These are phyloP conservation scores for Fusarium algeriense DNA, from an alignment of 2,329 filamentous ascomycete genomes.

Conservation along the genomic window DNA sequence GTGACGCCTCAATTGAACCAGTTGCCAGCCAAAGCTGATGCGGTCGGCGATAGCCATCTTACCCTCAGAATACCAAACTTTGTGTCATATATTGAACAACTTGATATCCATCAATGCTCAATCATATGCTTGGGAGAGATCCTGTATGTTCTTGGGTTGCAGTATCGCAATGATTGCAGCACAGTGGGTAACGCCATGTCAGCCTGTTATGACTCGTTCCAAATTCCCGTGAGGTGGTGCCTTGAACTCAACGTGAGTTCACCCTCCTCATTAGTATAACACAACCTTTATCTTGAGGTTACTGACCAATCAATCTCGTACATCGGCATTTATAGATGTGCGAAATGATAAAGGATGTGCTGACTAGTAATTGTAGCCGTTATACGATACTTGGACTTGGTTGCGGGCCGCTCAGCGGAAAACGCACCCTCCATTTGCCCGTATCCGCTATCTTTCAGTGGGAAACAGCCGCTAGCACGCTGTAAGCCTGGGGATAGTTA, in stretches of 20 bases:
- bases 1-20: too few species aligned
- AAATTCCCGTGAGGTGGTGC: not conserved
- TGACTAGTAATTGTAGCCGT: not conserved
- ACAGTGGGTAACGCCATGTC: not conserved
- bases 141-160: fast-evolving
- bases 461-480: not conserved
- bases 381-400: not conserved
- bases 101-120: too few species aligned
- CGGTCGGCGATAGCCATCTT: too few species aligned
- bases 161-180: not conserved
- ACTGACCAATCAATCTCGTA: not conserved
- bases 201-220: not conserved
- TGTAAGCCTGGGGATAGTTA: not conserved
- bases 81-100: too few species aligned
- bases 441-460: not conserved
- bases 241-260: not conserved
- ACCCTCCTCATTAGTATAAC: too few species aligned
- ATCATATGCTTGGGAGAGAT: too few species aligned
- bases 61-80: too few species aligned
- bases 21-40: not conserved
- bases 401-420: not conserved
- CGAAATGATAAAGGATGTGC: not conserved
- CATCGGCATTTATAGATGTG: not conserved
- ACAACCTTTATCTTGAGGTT: too few species aligned
- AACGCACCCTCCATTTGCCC: not conserved